These are phyloP conservation scores for Paecilomyces fulvus DNA, from an alignment of 2,329 filamentous ascomycete genomes.

Conservation along the genomic window DNA sequence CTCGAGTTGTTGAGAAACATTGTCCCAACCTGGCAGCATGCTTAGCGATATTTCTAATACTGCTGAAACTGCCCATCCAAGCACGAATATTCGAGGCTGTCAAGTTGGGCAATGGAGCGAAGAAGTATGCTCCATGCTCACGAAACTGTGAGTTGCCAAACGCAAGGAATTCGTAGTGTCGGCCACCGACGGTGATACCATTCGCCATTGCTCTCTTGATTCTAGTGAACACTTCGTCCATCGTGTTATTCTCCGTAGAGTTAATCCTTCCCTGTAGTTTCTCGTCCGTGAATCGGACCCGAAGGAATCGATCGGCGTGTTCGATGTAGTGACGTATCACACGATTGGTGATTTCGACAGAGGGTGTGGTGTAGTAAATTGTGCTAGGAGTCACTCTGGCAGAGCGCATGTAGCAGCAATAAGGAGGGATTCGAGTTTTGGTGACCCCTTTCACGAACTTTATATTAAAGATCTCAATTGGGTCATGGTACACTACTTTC, in stretches of 20 bases:
- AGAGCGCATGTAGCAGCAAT: slow-evolving; percentile 69
- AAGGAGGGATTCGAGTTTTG: slow-evolving; percentile 51
- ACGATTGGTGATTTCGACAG: slow-evolving; percentile 79
- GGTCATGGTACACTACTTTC: slow-evolving; percentile 55
- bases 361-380: slow-evolving; percentile 67
- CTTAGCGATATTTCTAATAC: slow-evolving; percentile 80
- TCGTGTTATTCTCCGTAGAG: slow-evolving; percentile 46
- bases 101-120: slow-evolving; percentile 59
- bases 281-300: slow-evolving; percentile 86
- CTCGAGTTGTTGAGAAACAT: slow-evolving; percentile 87
- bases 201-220: slow-evolving; percentile 63
- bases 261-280: slow-evolving; percentile 53
- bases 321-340: slow-evolving; percentile 65
- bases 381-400: slow-evolving; percentile 77
- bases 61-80: slow-evolving; percentile 78
- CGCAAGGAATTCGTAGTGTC: slow-evolving; percentile 80
- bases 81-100: slow-evolving; percentile 68
- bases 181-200: slow-evolving; percentile 74
- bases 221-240: slow-evolving; percentile 65
- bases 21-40: slow-evolving; percentile 84
- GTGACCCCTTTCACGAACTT: slow-evolving; percentile 37
- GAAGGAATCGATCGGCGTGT: slow-evolving; percentile 70
- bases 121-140: slow-evolving; percentile 89
- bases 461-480: slow-evolving; percentile 62
- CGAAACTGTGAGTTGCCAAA: slow-evolving; percentile 94